Evolutionary conservation across 1,139 yeast genomes (phyloP), one percentile per base, ranked within the genome.

Genomic region (Magnusiomyces tetraspermus): DNA sequence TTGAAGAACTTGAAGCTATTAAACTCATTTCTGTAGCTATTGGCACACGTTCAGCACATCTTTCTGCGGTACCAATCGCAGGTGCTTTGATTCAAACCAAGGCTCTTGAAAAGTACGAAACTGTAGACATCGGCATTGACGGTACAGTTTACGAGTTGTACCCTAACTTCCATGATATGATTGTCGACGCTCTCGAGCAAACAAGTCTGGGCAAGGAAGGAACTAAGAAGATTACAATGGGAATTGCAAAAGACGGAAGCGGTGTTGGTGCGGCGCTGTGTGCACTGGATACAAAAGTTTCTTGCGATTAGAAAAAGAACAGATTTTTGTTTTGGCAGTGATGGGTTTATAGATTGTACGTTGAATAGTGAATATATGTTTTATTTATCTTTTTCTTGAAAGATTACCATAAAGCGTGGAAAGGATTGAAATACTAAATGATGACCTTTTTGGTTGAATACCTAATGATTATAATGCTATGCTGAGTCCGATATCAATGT

Each of bases 251-350:
- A 67, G 97, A 90, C 65, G 97, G 97, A 48, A 83, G 94, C 55
- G 96, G 96, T 57, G 96, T 89, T 45, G 97, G 97, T 59, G 97
- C 97, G 51, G 97, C 97, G 1, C 75, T 90, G 57, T 86, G 96
- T 71, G 97, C 97, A 3, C 61, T 74, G 40, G 19, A 36, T 5
- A 17, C 17, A 6, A 28, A 28, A 28, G 33, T 28, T 28, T 28
- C n/a, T n/a, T n/a, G n/a, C n/a, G n/a, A n/a, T n/a, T n/a, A n/a
- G n/a, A n/a, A n/a, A n/a, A n/a, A n/a, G n/a, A n/a, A n/a, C n/a
- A n/a, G n/a, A n/a, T n/a, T n/a, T n/a, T n/a, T n/a, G n/a, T n/a
- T n/a, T n/a, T n/a, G n/a, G n/a, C n/a, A n/a, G n/a, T n/a, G n/a
- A n/a, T n/a, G n/a, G n/a, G n/a, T n/a, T n/a, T n/a, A n/a, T n/a